These are phyloP conservation scores for Phytophthora pinifolia DNA, from an alignment of 352 stramenopile genomes.

Conservation along the genomic window DNA sequence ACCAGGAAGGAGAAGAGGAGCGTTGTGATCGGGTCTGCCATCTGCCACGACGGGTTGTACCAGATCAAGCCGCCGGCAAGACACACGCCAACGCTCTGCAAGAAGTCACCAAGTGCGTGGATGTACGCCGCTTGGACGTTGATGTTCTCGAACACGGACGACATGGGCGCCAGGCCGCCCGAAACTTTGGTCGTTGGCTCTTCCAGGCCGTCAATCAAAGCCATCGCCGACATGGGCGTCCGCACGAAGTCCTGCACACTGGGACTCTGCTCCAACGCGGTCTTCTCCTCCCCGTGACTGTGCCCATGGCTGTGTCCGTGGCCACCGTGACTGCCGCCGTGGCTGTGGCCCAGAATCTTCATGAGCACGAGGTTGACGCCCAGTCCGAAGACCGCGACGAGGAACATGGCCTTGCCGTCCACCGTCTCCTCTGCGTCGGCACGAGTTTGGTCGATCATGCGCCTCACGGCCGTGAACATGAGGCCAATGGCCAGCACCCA, in stretches of 20 bases:
- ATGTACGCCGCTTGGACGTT: constrained; percentile 98
- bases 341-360: constrained; percentile 86
- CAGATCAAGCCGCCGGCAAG: constrained; percentile 96
- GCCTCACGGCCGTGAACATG: constrained; percentile 88
- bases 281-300: constrained; percentile 21
- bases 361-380: constrained; percentile 95
- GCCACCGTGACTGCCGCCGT: constrained; percentile 44
- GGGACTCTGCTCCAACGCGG: constrained; percentile 43
- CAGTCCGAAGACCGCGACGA: constrained; percentile 93
- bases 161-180: constrained; percentile 13
- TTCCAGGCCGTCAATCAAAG: constrained; percentile 57
- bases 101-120: constrained; percentile 96
- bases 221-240: constrained; percentile 78
- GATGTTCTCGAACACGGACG: constrained; percentile 84
- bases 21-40: constrained; percentile 96
- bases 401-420: constrained; percentile 93
- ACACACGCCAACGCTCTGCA: constrained; percentile 97
- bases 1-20: constrained; percentile 96
- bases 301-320: constrained; percentile 52
- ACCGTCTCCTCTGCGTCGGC: constrained; percentile 35
- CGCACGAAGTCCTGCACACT: constrained; percentile 47
- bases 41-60: constrained; percentile 94
- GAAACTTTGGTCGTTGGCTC: constrained; percentile 11
- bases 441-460: constrained; percentile 58
- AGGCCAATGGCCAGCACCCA: constrained; percentile 93